Base-by-base conservation (phyloP, 2,329 filamentous ascomycete genomes). In the Calonectria ilicicola region DNA sequence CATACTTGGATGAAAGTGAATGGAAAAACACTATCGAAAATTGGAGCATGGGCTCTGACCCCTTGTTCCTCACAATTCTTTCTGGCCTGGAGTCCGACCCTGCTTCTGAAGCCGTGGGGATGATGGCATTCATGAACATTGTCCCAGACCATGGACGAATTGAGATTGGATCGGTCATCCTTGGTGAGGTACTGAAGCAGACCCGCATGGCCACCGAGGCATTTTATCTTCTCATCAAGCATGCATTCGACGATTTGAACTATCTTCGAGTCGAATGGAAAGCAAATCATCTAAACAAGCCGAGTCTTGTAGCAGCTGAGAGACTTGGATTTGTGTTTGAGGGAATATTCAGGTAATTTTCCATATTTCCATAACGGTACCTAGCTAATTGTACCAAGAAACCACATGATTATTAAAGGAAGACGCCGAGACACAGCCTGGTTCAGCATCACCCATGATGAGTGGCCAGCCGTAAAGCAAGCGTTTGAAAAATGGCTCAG, bases 191-290 rank as follows among this genome's bases (percentile, higher is more conserved):
- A 1, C 79, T 93, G 19, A 88, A 90, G 78, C 86, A 87, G 17
- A 92, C 90, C 0, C 84, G 85, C 0, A 86, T 85, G 8, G 88
- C 90, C 0, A 93, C 91, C 0, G 91, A 93, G 79, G 85, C 87
- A 0, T 85, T 89, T 72, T 92, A 89, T 72, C 82, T 93, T 1
- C 79, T 92, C n/a, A 84, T 89, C 51, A 83, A 83, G 44, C 84
- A 90, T 67, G 86, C 86, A 0, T 90, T 93, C 75, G 77, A 89
- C 4, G 84, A 86, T 2, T 78, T 92, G 26, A 85, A 87, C 0
- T 91, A 90, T 78, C 80, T 87, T 4, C 84, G 91, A 9, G 86
- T 92, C 5, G 91, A 93, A 80, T 93, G 92, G 91, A 93, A 93
- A 77, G 91, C 89, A 66, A 87, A 93, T 78, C 75, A 85, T 19